A percentile compares a stretch with the other conserved stretches of the same genome.
These are phyloP conservation scores for Gaultheria prostrata DNA, from an alignment of 148 eudicot genomes.

Conservation along the genomic window DNA sequence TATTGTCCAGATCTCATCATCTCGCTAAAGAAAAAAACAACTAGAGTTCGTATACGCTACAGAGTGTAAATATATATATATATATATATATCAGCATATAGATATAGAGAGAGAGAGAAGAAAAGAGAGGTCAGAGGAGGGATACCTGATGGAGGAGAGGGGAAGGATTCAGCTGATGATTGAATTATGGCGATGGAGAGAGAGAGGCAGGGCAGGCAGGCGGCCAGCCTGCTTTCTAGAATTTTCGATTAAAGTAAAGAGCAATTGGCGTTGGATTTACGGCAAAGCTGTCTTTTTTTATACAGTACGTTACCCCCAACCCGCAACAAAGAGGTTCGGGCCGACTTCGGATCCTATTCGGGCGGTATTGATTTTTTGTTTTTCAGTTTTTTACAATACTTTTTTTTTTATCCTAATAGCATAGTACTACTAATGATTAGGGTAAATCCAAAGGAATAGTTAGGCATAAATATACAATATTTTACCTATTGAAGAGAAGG, in stretches of 20 bases:
- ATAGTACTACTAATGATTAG: no score
- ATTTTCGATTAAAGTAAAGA: not conserved
- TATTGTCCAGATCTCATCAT: not conserved
- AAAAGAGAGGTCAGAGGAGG: not conserved
- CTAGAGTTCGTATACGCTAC: not conserved
- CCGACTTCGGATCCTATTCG: not conserved
- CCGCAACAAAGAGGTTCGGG: not conserved
- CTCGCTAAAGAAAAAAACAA: not conserved
- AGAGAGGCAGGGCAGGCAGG: not conserved
- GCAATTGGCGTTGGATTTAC: not conserved
- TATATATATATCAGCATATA: not conserved
- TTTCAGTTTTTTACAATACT: no score
- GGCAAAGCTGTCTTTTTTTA: not conserved
- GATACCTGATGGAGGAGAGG: constrained; percentile 5
- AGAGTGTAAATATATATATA: no score
- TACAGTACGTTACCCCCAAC: constrained; percentile 5
- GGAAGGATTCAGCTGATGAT: not conserved
- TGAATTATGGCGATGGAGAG: not conserved
- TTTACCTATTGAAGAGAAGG: no score
- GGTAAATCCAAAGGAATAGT: no score
- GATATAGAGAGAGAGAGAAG: not conserved
- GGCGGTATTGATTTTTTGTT: no score
- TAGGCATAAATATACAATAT: no score
- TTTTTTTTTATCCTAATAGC: no score
- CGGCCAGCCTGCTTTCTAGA: not conserved